A percentile compares a stretch with the other conserved stretches of the same genome.
phyloP scores from a whole-genome alignment of 108 stramenopile species.

The Nitzschia sp. region DNA sequence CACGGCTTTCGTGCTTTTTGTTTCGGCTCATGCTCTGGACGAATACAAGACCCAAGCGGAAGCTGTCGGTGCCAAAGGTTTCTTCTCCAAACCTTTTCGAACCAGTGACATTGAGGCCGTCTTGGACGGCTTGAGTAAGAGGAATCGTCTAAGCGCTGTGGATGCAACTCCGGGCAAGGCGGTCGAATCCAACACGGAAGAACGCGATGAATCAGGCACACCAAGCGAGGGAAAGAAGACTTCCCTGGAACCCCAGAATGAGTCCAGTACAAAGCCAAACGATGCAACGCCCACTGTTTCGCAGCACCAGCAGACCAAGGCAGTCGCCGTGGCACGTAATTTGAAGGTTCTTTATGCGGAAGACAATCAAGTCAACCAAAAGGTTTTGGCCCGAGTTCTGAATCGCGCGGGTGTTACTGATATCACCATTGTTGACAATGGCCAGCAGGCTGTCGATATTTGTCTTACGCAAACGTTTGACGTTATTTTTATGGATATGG shows the following conservation, averaged over 20 bases:
- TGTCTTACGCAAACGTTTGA: conserved; percentile 18
- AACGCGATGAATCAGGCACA: too few relatives aligned
- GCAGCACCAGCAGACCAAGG: background rate
- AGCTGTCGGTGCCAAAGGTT: conserved; percentile 23
- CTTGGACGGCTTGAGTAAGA: background rate
- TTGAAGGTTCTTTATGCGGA: conserved; percentile 43
- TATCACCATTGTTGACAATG: conserved; percentile 41
- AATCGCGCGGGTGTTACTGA: conserved; percentile 37
- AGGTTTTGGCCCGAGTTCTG: conserved; percentile 38
- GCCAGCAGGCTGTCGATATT: conserved; percentile 42
- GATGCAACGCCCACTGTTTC: too few relatives aligned
- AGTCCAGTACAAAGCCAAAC: too few relatives aligned
- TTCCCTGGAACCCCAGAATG: too few relatives aligned
- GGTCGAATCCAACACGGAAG: too few relatives aligned
- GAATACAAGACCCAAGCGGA: conserved; percentile 31
- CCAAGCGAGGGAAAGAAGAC: too few relatives aligned
- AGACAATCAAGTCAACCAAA: conserved; percentile 46
- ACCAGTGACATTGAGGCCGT: conserved; percentile 22
- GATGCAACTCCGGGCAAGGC: background rate
- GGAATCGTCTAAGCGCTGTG: background rate
- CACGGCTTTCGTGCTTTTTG: conserved; percentile 21
- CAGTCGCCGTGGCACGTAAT: background rate
- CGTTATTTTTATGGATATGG: conserved; percentile 45
- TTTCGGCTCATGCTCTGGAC: conserved; percentile 34
- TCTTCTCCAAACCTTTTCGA: conserved; percentile 37